phyloP scores from a whole-genome alignment of 345 rosid genomes.

The Ceriops zippeliana region DNA sequence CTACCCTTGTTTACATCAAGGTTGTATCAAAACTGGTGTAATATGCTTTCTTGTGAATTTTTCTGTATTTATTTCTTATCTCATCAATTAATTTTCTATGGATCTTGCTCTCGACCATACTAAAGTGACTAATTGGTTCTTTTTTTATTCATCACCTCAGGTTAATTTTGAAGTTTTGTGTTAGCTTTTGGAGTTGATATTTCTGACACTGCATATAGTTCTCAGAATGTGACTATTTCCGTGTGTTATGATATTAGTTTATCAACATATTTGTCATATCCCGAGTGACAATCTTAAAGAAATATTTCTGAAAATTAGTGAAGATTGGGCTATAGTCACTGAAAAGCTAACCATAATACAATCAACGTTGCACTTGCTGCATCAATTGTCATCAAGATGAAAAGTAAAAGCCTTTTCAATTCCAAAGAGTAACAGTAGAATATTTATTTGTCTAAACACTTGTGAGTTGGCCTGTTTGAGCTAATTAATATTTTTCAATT shows the following conservation, averaged over 20 bases:
- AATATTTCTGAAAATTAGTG: neutral
- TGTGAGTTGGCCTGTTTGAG: no score
- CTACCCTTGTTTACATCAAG: neutral
- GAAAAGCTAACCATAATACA: neutral
- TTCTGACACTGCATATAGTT: neutral
- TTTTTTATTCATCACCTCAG: neutral
- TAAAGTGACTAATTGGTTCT: neutral
- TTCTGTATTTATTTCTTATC: neutral
- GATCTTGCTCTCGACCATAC: neutral
- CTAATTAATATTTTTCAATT: neutral
- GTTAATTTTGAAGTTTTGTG: neutral
- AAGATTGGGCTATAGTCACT: neutral
- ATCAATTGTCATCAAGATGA: no score
- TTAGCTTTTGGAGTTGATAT: neutral
- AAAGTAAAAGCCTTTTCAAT: no score
- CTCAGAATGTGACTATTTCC: neutral
- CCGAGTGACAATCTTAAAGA: neutral
- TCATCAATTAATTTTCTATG: neutral
- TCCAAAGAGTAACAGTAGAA: neutral
- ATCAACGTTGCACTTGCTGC: no score
- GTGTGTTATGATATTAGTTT: neutral
- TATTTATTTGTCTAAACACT: neutral
- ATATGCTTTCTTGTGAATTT: neutral
- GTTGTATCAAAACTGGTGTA: neutral
- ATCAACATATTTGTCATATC: neutral